Evolutionary conservation across 208 protist species (phyloP).

Genomic region (Acanthamoeba culbertsoni): DNA sequence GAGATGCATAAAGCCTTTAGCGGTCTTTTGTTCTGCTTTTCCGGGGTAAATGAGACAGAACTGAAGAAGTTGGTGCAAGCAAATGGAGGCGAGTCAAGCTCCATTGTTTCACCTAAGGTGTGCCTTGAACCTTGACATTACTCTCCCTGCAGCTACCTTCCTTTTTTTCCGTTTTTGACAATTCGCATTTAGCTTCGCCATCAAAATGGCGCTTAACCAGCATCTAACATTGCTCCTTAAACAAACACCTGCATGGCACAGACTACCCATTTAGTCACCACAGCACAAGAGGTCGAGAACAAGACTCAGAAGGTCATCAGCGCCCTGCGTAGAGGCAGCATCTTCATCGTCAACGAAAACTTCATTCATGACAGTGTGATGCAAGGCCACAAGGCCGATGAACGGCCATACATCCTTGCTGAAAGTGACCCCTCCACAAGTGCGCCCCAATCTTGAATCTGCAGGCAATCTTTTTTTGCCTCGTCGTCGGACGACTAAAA

Average conservation of each 20-base stretch:
- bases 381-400: background rate
- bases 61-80: background rate
- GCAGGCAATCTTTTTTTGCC: background rate
- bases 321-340: background rate
- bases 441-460: no score
- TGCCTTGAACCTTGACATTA: background rate
- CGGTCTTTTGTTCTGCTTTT: background rate
- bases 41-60: background rate
- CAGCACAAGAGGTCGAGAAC: background rate
- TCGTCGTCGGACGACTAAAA: background rate
- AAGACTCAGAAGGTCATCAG: conserved; percentile 20
- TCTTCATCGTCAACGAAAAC: background rate
- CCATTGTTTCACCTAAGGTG: conserved; percentile 2
- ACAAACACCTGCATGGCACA: no score
- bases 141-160: background rate
- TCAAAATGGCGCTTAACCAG: no score
- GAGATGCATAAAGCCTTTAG: background rate
- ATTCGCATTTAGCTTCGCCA: no score
- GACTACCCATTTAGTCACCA: conserved; percentile 3
- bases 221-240: no score
- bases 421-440: background rate
- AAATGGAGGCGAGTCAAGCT: background rate
- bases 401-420: background rate
- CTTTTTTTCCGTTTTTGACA: background rate
- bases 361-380: conserved; percentile 2